Evolutionary conservation across 2,329 filamentous ascomycete genomes (phyloP), one percentile per base, ranked within the genome.

Genomic region (Fonsecaea erecta): DNA sequence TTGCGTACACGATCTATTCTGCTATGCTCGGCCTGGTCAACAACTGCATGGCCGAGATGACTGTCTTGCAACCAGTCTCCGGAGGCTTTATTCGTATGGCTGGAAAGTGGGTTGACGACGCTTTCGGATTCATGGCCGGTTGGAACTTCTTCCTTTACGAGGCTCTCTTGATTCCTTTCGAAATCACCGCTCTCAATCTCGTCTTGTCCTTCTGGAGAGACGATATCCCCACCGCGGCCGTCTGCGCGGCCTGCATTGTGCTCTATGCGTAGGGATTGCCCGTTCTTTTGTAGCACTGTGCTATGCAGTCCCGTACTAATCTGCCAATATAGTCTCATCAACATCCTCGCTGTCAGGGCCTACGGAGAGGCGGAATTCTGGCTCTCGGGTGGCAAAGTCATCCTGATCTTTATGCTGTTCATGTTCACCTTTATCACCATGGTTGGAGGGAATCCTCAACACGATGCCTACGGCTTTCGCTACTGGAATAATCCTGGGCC

Each of bases 361-460:
- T 90, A 89, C 62, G 88, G 88, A 52, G 88, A 90, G 74, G 84
- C 85, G 0, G 90, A 75, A 88, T 14, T 96, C 73, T 85, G 85
- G 79, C 86, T 88, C n/a, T 88, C 91, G 1, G 75, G 90, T 1
- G 86, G 86, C 61, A 90, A 91, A 74, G 68, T 76, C 24, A 73
- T 76, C 68, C 30, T 76, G 24, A 72, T 73, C 1, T 52, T 74
- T n/a, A 71, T 75, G 37, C 55, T 72, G 26, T 76, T 91, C 69
- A 70, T 85, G 67, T 91, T 90, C 77, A 93, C 91, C 1, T 91
- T 95, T 71, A 81, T 95, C 66, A 87, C 88, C 64, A 93, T 93
- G 88, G 80, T 94, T 0, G 91, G 91, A 7, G 91, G 89, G 1
- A 93, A 93, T 71, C 91, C 91, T 0, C 74, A 85, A 0, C 81